Evolutionary conservation across 2,329 filamentous ascomycete genomes (phyloP), one percentile per base, ranked within the genome.

Genomic region (Leptographium procerum): DNA sequence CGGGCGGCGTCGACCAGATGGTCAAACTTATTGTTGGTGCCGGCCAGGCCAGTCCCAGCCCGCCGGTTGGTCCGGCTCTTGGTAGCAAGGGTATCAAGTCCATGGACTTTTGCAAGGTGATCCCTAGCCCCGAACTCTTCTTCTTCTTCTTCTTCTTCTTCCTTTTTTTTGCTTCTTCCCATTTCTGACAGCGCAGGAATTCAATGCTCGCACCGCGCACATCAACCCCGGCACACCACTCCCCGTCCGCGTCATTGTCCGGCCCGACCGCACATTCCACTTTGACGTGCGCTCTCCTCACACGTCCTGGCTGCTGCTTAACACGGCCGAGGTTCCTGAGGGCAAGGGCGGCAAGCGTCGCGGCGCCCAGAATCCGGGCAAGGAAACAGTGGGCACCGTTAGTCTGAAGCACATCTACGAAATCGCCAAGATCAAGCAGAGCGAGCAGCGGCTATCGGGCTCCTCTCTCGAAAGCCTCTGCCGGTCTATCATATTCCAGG

Each of bases 71-170:
- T 78, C 94, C 94, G 60, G 94, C 94, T 57, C 82, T 99, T 64
- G 94, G 94, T 75, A 92, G 87, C 72, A 97, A 96, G 78, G 94
- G 94, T 79, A 88, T 99, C 62, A 99, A 99, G 79, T 95, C 89
- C 60, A 99, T 99, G 87, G 94, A 99, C 75, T 99, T 97, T 72
- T 97, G 94, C 84, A 97, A 97, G 82, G 92, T 95, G 14, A 7
- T 33, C 48, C 24, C n/a, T 31, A 24, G 60, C 36, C 56, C 51
- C 47, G 13, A 5, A 3, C 52, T 54, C 13, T 56, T 58, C 60
- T 3, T 45, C 11, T 19, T 6, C 22, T 22, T 13, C 19, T 40
- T 3, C 57, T 55, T 10, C 34, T 50, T 40, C 16, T 2, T 14
- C 24, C 8, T 29, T 34, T n/a, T n/a, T n/a, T n/a, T n/a, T n/a